Evolutionary conservation across 225 moss, liverwort and hornwort species (phyloP).

Genomic region (Straminergon stramineum): DNA sequence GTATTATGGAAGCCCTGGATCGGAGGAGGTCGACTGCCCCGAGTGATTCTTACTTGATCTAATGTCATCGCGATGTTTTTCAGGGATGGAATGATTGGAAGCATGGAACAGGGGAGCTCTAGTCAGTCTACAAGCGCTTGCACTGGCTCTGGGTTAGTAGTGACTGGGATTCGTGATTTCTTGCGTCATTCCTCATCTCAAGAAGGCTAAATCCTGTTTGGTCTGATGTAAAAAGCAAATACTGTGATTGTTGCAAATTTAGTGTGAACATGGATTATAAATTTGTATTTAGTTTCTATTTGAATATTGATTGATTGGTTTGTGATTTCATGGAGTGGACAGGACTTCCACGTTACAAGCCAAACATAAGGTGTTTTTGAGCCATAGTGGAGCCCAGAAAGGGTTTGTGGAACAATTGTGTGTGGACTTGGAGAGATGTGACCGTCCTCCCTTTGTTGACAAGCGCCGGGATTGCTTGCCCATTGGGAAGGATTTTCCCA

Average conservation of each 20-base stretch:
- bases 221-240: neutral
- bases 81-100: neutral
- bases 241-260: neutral
- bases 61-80: neutral
- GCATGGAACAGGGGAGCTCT: neutral
- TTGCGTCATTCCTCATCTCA: neutral
- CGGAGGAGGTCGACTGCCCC: neutral
- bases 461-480: neutral
- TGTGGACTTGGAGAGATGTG: neutral
- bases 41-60: neutral
- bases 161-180: neutral
- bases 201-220: neutral
- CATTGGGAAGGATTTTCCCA: neutral
- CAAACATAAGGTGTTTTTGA: neutral
- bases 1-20: neutral
- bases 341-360: neutral
- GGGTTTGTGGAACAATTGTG: neutral
- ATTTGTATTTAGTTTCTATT: neutral
- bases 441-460: neutral
- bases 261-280: fast-evolving
- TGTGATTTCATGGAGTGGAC: neutral
- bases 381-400: neutral
- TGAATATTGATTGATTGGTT: neutral
- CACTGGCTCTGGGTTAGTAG: neutral
- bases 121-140: neutral